Percentiles rank a stretch among this genome's conserved stretches.
phyloP scores from a whole-genome alignment of 129 eudicot genomes.

The Kitagawia praeruptora region DNA sequence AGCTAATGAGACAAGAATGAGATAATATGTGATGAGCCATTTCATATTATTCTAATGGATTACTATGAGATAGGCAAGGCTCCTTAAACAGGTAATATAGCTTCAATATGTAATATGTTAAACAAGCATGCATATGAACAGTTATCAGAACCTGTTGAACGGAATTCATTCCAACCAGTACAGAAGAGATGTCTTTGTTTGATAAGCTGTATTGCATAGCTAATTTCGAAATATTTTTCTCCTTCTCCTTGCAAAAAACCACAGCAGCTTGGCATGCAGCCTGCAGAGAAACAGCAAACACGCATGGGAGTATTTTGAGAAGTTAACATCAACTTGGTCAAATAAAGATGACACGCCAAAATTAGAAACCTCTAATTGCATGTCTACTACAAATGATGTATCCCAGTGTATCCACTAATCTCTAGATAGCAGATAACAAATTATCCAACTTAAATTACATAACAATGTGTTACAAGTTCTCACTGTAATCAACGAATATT shows the following conservation, averaged over 20 bases:
- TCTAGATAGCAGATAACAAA: neutral
- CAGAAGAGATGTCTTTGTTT: conserved; percentile 61
- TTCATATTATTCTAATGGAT: neutral
- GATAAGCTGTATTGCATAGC: conserved; percentile 89
- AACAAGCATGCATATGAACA: neutral
- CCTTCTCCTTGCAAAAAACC: conserved; percentile 63
- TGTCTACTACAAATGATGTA: neutral
- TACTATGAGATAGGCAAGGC: neutral
- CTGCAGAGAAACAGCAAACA: conserved; percentile 27
- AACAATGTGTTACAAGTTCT: neutral
- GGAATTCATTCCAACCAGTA: conserved; percentile 89
- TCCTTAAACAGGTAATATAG: neutral
- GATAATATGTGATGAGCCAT: neutral
- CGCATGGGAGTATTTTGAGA: neutral
- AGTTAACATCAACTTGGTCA: neutral
- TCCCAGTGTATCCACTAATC: neutral
- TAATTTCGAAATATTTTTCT: conserved; percentile 67
- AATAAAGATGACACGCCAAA: neutral
- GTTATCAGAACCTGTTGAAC: conserved; percentile 53
- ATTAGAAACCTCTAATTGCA: conserved; percentile 4
- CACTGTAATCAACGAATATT: neutral
- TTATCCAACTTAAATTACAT: neutral
- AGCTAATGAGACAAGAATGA: neutral
- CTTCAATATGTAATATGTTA: neutral
- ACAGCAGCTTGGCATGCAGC: conserved; percentile 74